Conservation (phyloP, 2,329 filamentous ascomycete species). For the Fusarium metavorans region DNA sequence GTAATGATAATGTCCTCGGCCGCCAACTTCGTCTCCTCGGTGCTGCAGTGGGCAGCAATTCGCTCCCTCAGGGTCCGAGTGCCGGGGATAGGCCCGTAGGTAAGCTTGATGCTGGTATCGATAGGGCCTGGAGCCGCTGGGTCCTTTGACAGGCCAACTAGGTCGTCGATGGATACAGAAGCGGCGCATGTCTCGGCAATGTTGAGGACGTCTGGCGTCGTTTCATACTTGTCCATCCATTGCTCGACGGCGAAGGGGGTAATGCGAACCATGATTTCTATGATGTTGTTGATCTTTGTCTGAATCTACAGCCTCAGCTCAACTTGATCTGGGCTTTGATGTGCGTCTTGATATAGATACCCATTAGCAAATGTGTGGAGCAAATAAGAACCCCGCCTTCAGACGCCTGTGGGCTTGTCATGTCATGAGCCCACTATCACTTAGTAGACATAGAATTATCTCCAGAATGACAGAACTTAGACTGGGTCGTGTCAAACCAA, state of each 20-base stretch:
- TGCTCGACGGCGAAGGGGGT: slow-evolving; percentile 77
- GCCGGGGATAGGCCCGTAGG: slow-evolving; percentile 80
- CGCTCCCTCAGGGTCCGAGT: slow-evolving; percentile 72
- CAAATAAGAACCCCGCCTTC: neutral
- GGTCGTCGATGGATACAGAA: slow-evolving; percentile 78
- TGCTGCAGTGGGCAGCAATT: slow-evolving; percentile 74
- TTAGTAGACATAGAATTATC: neutral
- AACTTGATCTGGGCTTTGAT: neutral
- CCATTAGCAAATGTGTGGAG: neutral
- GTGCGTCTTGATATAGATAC: slow-evolving; percentile 1
- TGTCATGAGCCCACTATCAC: neutral
- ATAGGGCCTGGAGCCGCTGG: slow-evolving; percentile 57
- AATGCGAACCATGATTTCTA: slow-evolving; percentile 65
- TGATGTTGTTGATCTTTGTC: neutral
- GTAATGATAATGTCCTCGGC: slow-evolving; percentile 79
- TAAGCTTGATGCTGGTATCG: slow-evolving; percentile 68
- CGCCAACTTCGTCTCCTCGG: slow-evolving; percentile 60
- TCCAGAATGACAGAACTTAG: neutral
- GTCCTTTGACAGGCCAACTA: slow-evolving; percentile 70
- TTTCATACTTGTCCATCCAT: slow-evolving; percentile 74
- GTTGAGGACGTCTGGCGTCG: slow-evolving; percentile 70
- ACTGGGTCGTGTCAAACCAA: neutral
- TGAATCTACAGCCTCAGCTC: neutral
- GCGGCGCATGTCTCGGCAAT: slow-evolving; percentile 84
- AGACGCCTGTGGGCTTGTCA: slow-evolving; percentile 4